These are phyloP conservation scores for Bombardia bombarda DNA, from an alignment of 495 filamentous ascomycete species.

Conservation along the genomic window DNA sequence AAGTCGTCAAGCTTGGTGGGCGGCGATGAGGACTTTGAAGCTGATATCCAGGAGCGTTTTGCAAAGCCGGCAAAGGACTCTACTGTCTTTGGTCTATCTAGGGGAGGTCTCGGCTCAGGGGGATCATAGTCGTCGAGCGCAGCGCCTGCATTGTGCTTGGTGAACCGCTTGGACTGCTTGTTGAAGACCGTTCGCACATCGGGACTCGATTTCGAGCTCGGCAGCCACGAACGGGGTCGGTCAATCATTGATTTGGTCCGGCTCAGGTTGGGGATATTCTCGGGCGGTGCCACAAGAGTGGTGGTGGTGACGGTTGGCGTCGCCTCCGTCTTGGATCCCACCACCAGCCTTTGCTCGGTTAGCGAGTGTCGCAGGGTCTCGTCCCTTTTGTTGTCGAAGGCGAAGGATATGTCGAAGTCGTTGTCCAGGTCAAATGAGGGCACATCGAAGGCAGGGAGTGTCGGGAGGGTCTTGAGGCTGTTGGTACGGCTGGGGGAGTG, in stretches of 20 bases:
- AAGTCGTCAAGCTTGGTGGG: conserved; percentile 19
- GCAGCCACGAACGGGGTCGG: conserved; percentile 37
- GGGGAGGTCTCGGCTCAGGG: conserved; percentile 5
- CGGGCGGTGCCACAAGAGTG: conserved; percentile 10
- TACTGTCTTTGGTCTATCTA: conserved; percentile 33
- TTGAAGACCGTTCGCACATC: conserved; percentile 16
- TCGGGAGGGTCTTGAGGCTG: conserved; percentile 27
- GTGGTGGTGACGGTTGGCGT: conserved; percentile 1
- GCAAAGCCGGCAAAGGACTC: conserved; percentile 60
- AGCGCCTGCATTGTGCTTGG: conserved; percentile 16
- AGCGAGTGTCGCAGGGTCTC: background rate
- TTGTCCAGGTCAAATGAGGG: conserved; percentile 35
- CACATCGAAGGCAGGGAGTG: conserved; percentile 32
- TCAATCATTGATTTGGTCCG: conserved; percentile 31
- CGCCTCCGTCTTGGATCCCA: conserved; percentile 3
- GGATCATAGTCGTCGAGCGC: conserved; percentile 5
- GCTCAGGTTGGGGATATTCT: conserved; percentile 23
- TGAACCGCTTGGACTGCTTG: conserved; percentile 13
- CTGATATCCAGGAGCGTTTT: conserved; percentile 57
- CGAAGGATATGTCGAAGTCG: conserved; percentile 31
- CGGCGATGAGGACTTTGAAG: conserved; percentile 56
- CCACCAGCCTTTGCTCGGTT: conserved; percentile 4
- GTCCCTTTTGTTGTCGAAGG: conserved; percentile 14
- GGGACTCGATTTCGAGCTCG: conserved; percentile 31
- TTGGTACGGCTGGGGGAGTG: conserved; percentile 13